phyloP scores from a whole-genome alignment of 345 rosid genomes.

The Rhodomyrtus tomentosa region DNA sequence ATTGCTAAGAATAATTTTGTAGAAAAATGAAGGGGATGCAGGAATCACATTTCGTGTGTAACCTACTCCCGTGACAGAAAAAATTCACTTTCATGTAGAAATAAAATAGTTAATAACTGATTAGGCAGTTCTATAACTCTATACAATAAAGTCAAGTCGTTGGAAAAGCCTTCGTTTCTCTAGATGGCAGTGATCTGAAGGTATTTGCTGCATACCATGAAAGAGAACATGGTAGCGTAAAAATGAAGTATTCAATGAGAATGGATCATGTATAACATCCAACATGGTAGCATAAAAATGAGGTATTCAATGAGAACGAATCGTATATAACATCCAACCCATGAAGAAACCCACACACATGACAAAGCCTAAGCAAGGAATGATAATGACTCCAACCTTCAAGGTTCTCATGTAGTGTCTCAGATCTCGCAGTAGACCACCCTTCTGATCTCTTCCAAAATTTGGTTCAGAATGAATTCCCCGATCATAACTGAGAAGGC shows the following conservation, averaged over 20 bases:
- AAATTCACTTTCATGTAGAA: neutral
- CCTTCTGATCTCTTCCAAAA: slow-evolving; percentile 73
- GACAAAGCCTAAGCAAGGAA: slow-evolving; percentile 1
- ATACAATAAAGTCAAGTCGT: neutral
- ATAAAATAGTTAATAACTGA: neutral
- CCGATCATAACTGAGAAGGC: slow-evolving; percentile 94
- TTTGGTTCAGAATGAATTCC: slow-evolving; percentile 83
- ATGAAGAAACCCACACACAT: neutral
- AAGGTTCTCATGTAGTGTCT: slow-evolving; percentile 92
- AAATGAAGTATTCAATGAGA: neutral
- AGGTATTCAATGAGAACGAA: neutral
- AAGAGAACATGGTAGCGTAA: neutral
- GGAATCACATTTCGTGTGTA: neutral
- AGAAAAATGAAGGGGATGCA: neutral
- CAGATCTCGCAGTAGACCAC: slow-evolving; percentile 81
- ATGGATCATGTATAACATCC: neutral
- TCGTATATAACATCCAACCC: neutral
- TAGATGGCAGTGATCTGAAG: neutral
- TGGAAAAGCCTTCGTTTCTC: neutral
- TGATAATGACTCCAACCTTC: slow-evolving; percentile 46
- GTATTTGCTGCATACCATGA: neutral
- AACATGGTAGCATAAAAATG: neutral
- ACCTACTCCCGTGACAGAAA: neutral
- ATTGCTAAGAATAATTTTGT: neutral
- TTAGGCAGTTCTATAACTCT: neutral